A percentile compares a stretch with the other conserved stretches of the same genome.
These are phyloP conservation scores for Monilinia polystroma DNA, from an alignment of 2,329 filamentous ascomycete species.

Conservation along the genomic window DNA sequence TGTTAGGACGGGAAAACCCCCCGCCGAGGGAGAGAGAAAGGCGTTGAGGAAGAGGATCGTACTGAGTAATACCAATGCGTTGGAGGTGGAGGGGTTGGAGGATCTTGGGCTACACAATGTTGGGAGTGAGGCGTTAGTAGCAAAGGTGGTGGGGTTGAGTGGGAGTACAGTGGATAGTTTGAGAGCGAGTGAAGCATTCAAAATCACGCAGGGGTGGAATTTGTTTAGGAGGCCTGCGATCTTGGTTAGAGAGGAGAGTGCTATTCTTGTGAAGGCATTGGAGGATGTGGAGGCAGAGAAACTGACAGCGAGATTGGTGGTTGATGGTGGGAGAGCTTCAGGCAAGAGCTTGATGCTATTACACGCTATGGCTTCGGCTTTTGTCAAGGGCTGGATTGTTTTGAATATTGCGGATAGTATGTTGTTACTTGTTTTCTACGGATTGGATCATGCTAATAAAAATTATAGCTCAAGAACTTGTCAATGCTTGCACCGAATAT, in stretches of 20 bases:
- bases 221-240: constrained; percentile 80
- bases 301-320: constrained; percentile 60
- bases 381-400: constrained; percentile 84
- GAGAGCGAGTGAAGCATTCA: constrained; percentile 84
- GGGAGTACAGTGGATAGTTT: constrained; percentile 73
- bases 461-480: constrained; percentile 70
- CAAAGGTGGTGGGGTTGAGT: constrained; percentile 68
- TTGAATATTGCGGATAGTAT: constrained; percentile 86
- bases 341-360: constrained; percentile 87
- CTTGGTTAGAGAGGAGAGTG: constrained; percentile 75
- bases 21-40: constrained; percentile 77
- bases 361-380: constrained; percentile 78
- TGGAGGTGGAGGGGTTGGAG: constrained; percentile 68
- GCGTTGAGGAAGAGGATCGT: constrained; percentile 84
- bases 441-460: constrained; percentile 25
- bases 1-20: constrained; percentile 49
- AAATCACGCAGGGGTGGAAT: constrained; percentile 82
- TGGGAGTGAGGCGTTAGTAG: constrained; percentile 54
- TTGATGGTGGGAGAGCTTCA: constrained; percentile 70
- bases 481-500: constrained; percentile 79
- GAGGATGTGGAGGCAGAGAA: constrained; percentile 53
- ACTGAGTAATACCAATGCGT: constrained; percentile 89
- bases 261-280: constrained; percentile 66
- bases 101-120: constrained; percentile 58
- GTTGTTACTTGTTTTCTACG: constrained; percentile 30